phyloP scores from a whole-genome alignment of 768 basidiomycete genomes.

The Antrodiella citrinella region DNA sequence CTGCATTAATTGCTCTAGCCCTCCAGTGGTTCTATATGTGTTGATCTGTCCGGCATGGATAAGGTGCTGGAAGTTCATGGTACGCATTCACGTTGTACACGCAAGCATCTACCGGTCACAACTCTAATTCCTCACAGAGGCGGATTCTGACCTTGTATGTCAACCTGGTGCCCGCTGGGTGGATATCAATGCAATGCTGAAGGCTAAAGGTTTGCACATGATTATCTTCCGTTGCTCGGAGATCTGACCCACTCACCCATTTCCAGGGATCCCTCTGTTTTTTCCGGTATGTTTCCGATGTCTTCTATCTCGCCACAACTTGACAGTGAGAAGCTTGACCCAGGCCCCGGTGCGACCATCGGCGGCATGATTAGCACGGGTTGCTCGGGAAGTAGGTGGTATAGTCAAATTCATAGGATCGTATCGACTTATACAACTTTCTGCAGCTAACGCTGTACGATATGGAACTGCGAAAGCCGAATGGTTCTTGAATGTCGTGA shows the following conservation, averaged over 20 bases:
- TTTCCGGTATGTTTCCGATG: slow-evolving; percentile 9
- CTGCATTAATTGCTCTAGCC: too few species aligned
- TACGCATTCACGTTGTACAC: slow-evolving; percentile 15
- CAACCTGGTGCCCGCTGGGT: slow-evolving; percentile 77
- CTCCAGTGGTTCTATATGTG: slow-evolving; percentile 46
- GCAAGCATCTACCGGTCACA: not conserved
- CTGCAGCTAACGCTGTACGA: slow-evolving; percentile 55
- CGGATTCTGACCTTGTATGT: slow-evolving; percentile 66
- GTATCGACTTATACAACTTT: not conserved
- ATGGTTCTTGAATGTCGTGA: slow-evolving; percentile 77
- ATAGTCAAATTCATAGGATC: not conserved
- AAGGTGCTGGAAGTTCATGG: slow-evolving; percentile 51
- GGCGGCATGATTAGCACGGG: slow-evolving; percentile 88
- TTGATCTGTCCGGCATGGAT: slow-evolving; percentile 65
- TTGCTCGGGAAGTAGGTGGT: slow-evolving; percentile 67
- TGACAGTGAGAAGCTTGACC: slow-evolving; percentile 54
- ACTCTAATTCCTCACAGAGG: slow-evolving; percentile 36
- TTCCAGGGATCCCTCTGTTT: slow-evolving; percentile 1
- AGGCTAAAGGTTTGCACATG: slow-evolving; percentile 48
- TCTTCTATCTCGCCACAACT: slow-evolving; percentile 23
- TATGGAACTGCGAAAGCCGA: slow-evolving; percentile 86
- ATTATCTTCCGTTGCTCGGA: slow-evolving; percentile 54
- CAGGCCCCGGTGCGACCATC: slow-evolving; percentile 71
- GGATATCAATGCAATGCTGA: slow-evolving; percentile 63
- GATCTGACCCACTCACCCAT: slow-evolving; percentile 41